Evolutionary conservation across 2,329 filamentous ascomycete species (phyloP).

Genomic region (Metarhizium sp.): DNA sequence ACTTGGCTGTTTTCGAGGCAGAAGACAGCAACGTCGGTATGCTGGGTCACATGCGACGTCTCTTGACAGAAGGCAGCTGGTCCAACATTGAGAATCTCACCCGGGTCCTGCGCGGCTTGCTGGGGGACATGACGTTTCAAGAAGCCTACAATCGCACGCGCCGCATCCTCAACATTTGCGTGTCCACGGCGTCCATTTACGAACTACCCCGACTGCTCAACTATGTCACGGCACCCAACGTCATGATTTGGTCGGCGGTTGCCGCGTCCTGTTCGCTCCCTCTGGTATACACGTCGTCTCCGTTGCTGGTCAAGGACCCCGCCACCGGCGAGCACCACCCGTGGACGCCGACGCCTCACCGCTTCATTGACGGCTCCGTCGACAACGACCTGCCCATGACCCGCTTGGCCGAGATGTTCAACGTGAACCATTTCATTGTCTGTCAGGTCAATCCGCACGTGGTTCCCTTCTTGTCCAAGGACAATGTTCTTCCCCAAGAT

Average conservation of each 20-base stretch:
- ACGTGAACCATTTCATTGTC: slow-evolving; percentile 96
- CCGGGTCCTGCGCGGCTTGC: slow-evolving; percentile 67
- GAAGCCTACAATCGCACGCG: slow-evolving; percentile 94
- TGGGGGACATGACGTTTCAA: slow-evolving; percentile 89
- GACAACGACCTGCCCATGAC: slow-evolving; percentile 92
- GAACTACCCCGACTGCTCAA: slow-evolving; percentile 83
- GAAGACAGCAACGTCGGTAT: slow-evolving; percentile 49
- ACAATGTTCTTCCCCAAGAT: slow-evolving; percentile 47
- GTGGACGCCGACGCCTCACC: slow-evolving; percentile 79
- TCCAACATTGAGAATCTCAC: slow-evolving; percentile 77
- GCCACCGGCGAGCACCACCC: slow-evolving; percentile 65
- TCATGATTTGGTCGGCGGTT: slow-evolving; percentile 93
- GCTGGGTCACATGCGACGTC: slow-evolving; percentile 57
- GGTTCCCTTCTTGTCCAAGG: slow-evolving; percentile 71
- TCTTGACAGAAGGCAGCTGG: slow-evolving; percentile 75
- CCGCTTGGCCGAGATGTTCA: slow-evolving; percentile 86
- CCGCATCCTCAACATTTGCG: slow-evolving; percentile 86
- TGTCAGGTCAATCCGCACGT: slow-evolving; percentile 96
- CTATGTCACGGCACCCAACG: slow-evolving; percentile 87
- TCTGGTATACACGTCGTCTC: slow-evolving; percentile 70
- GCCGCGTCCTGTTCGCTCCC: slow-evolving; percentile 94
- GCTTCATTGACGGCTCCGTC: slow-evolving; percentile 90
- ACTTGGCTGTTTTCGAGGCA: slow-evolving; percentile 71
- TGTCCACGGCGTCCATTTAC: slow-evolving; percentile 79
- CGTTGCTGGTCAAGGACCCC: slow-evolving; percentile 76